Conservation (phyloP, 257 asterid genomes). For the Salvia splendens region DNA sequence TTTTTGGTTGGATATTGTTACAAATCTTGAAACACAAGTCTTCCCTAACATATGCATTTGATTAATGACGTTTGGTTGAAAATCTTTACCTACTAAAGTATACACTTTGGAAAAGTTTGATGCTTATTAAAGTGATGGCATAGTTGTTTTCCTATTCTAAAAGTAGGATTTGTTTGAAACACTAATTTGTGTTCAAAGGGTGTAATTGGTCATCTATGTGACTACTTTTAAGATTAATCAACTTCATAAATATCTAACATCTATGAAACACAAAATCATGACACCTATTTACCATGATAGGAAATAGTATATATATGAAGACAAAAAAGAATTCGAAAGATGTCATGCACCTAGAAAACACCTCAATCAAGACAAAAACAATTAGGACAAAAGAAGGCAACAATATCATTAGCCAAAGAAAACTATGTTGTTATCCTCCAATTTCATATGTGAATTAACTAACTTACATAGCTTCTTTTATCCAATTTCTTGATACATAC, state of each 20-base stretch:
- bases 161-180: not conserved
- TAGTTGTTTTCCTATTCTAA: conserved; percentile 1
- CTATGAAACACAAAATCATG: too few species aligned
- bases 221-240: not conserved
- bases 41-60: not conserved
- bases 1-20: not conserved
- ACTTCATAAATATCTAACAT: not conserved
- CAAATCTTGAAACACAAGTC: not conserved
- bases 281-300: not conserved
- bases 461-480: too few species aligned
- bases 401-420: conserved; percentile 18
- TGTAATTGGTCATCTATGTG: not conserved
- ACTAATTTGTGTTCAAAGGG: not conserved
- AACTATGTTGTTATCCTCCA: not conserved
- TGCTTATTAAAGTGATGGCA: conserved; percentile 11
- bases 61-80: not conserved
- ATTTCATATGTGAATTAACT: too few species aligned
- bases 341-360: conserved; percentile 25
- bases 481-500: too few species aligned
- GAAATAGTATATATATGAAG: conserved; percentile 1
- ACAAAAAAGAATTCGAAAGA: conserved; percentile 1
- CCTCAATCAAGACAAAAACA: conserved; percentile 15
- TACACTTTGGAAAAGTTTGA: conserved; percentile 15
- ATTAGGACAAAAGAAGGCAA: not conserved
- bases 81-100: not conserved